Percentiles rank a stretch among this genome's conserved stretches.
Evolutionary conservation across 306 rosid genomes (phyloP).

Genomic region (Senna siamea): DNA sequence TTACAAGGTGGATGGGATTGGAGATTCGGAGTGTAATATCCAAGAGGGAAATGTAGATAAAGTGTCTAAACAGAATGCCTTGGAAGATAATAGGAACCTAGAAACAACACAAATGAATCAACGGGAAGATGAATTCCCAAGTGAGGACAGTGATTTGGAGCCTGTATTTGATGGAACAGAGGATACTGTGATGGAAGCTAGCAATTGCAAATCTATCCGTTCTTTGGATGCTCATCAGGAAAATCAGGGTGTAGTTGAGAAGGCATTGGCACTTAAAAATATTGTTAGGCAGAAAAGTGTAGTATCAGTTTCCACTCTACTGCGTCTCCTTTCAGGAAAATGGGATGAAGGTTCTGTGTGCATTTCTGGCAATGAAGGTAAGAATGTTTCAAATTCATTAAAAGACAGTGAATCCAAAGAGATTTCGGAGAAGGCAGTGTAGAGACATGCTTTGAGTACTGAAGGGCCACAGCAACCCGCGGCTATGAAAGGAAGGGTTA

Average conservation of each 20-base stretch:
- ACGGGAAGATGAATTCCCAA: conserved; percentile 50
- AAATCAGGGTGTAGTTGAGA: conserved; percentile 70
- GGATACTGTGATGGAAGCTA: conserved; percentile 70
- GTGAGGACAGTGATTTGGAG: conserved; percentile 63
- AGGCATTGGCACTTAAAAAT: conserved; percentile 77
- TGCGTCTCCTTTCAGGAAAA: conserved; percentile 81
- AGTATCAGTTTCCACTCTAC: conserved; percentile 68
- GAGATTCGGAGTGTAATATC: conserved; percentile 40
- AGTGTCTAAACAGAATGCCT: conserved; percentile 15
- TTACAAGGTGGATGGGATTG: conserved; percentile 38
- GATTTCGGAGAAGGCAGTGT: conserved; percentile 57
- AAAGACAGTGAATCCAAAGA: conserved; percentile 50
- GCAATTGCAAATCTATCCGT: conserved; percentile 51
- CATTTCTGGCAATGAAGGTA: conserved; percentile 43
- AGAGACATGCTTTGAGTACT: conserved; percentile 65
- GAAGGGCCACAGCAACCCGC: conserved; percentile 43
- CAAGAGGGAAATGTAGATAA: conserved; percentile 39
- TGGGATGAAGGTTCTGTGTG: conserved; percentile 48
- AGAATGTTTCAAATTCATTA: conserved; percentile 45
- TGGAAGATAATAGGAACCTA: conserved; percentile 33
- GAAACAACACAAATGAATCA: conserved; percentile 42
- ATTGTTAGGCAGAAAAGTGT: conserved; percentile 71
- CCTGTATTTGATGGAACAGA: conserved; percentile 86
- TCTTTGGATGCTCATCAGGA: conserved; percentile 60
- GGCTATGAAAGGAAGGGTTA: conserved; percentile 75